Percentiles rank a stretch among this genome's conserved stretches.
These are phyloP conservation scores for Camelina laxa DNA, from an alignment of 345 rosid species.

Conservation along the genomic window DNA sequence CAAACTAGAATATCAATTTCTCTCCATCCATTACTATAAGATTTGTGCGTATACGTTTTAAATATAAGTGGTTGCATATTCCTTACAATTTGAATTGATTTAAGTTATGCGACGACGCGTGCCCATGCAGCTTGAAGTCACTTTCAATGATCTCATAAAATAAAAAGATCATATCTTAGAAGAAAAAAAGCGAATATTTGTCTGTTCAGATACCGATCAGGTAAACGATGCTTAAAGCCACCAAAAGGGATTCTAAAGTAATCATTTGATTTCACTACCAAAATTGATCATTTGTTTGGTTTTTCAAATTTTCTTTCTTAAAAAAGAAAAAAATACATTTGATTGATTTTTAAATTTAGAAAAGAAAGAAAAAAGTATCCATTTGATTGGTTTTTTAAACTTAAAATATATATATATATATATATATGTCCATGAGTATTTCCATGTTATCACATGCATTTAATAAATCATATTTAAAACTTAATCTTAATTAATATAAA, in stretches of 20 bases:
- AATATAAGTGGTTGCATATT: too few species aligned
- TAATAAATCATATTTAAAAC: too few species aligned
- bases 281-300: not conserved
- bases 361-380: too few species aligned
- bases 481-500: too few species aligned
- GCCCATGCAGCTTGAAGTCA: conserved; percentile 26
- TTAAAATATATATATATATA: too few species aligned
- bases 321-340: not conserved
- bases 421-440: conserved; percentile 4
- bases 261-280: too few species aligned
- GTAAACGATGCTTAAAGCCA: conserved; percentile 25
- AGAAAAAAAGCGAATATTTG: conserved; percentile 28
- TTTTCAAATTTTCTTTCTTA: not conserved
- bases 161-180: not conserved
- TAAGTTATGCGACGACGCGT: not conserved
- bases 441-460: not conserved
- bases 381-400: too few species aligned
- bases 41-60: not conserved
- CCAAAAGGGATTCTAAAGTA: not conserved
- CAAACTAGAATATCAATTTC: not conserved
- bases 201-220: conserved; percentile 33
- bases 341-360: too few species aligned
- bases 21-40: not conserved
- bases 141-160: not conserved
- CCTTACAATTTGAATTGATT: too few species aligned